These are phyloP conservation scores for Ophiocordyceps unilateralis DNA, from an alignment of 2,329 filamentous ascomycete genomes.

Conservation along the genomic window DNA sequence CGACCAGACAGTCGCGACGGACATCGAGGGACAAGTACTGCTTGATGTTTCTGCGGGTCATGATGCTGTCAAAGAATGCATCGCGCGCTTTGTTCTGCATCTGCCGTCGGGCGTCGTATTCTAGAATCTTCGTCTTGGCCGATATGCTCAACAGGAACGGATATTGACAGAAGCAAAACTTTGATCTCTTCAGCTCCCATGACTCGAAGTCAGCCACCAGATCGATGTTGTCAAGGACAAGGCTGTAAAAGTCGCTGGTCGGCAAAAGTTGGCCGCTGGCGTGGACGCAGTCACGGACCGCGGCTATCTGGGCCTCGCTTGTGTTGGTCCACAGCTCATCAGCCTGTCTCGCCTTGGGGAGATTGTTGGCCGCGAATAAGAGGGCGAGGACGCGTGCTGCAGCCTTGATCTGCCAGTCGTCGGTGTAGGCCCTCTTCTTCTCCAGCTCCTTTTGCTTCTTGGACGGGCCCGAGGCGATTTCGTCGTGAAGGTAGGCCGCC, in stretches of 20 bases:
- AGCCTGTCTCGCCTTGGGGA: constrained; percentile 18
- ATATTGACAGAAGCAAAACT: constrained; percentile 82
- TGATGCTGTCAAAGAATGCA: constrained; percentile 79
- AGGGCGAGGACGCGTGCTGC: constrained; percentile 66
- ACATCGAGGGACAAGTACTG: constrained; percentile 66
- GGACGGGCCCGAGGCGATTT: constrained; percentile 39
- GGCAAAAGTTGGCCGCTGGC: constrained; percentile 50
- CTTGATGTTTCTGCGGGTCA: constrained; percentile 55
- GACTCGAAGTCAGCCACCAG: constrained; percentile 71
- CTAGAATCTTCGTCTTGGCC: constrained; percentile 79
- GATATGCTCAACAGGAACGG: constrained; percentile 84
- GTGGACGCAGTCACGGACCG: constrained; percentile 11
- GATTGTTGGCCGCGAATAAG: constrained; percentile 66
- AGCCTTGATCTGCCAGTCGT: constrained; percentile 82
- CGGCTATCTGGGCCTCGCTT: constrained; percentile 9
- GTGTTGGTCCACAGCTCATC: constrained; percentile 8
- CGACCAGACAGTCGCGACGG: constrained; percentile 69
- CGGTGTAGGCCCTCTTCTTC: constrained; percentile 47
- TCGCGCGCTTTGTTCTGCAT: constrained; percentile 81
- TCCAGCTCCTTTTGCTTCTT: constrained; percentile 38
- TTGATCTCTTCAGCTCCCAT: constrained; percentile 60
- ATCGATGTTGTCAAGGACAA: constrained; percentile 72
- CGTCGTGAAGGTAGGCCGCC: constrained; percentile 57
- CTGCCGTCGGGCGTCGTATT: constrained; percentile 73
- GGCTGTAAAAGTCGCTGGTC: constrained; percentile 76